Conservation (phyloP, 495 filamentous ascomycete genomes). For the Halenospora varia region DNA sequence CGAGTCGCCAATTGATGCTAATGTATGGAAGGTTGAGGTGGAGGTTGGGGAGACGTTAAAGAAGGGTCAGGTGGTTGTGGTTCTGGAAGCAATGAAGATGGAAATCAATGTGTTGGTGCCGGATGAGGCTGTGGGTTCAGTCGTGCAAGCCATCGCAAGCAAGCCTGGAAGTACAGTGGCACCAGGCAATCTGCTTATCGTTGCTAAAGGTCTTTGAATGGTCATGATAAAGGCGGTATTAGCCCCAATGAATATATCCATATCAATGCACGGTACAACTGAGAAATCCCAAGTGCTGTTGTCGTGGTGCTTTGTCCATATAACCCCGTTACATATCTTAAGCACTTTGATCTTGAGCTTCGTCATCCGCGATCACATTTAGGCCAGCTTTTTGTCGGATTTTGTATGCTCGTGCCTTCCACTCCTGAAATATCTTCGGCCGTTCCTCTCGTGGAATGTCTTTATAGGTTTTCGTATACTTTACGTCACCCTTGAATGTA, state of each 20-base stretch:
- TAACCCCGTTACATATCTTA: too few species aligned
- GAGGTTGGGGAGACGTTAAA: slow-evolving; percentile 36
- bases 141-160: slow-evolving; percentile 34
- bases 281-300: too few species aligned
- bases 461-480: too few species aligned
- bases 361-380: too few species aligned
- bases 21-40: slow-evolving; percentile 55
- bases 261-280: too few species aligned
- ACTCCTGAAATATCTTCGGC: neutral
- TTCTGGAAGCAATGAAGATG: slow-evolving; percentile 56
- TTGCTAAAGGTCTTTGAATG: slow-evolving; percentile 28
- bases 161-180: slow-evolving; percentile 38
- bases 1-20: slow-evolving; percentile 46
- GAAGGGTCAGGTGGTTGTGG: slow-evolving; percentile 31
- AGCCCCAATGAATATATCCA: too few species aligned
- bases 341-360: too few species aligned
- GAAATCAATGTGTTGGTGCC: slow-evolving; percentile 41
- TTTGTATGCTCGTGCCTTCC: neutral
- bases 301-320: too few species aligned
- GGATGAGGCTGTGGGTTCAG: slow-evolving; percentile 21
- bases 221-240: too few species aligned
- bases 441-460: neutral
- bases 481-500: neutral
- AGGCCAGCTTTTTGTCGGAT: neutral
- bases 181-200: slow-evolving; percentile 34